Conservation (phyloP, 805 yeast species). For the Dipodascopsis uninucleata region DNA sequence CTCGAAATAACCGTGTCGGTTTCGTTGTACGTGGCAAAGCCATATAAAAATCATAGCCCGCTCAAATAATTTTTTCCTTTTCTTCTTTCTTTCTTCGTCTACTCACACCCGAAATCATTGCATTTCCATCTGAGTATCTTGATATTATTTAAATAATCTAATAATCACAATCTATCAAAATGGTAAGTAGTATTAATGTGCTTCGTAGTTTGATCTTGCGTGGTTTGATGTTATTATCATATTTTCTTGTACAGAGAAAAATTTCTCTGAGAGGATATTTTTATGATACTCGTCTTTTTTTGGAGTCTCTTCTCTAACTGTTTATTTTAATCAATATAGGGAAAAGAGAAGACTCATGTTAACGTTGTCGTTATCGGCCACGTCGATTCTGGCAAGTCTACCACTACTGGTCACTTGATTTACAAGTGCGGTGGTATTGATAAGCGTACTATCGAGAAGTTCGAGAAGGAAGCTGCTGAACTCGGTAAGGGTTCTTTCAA, state of each 20-base stretch:
- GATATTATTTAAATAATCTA: slow-evolving; percentile 3
- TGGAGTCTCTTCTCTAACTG: slow-evolving; percentile 3
- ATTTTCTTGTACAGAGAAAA: too few species aligned
- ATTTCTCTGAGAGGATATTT: not conserved
- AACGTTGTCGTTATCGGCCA: slow-evolving; percentile 99
- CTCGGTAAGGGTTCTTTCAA: slow-evolving; percentile 92
- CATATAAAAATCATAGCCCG: too few species aligned
- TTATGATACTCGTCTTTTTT: not conserved
- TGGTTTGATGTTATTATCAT: not conserved
- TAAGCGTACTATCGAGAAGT: slow-evolving; percentile 98
- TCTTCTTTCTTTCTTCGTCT: slow-evolving; percentile 37
- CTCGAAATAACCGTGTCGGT: too few species aligned
- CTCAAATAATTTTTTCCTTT: slow-evolving; percentile 18
- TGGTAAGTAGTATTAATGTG: slow-evolving; percentile 30
- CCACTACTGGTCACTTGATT: slow-evolving; percentile 99
- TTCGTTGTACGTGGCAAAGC: too few species aligned
- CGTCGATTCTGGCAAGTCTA: slow-evolving; percentile 99
- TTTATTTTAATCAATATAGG: slow-evolving; percentile 15
- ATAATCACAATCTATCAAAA: slow-evolving; percentile 23
- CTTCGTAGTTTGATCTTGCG: not conserved
- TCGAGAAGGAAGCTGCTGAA: slow-evolving; percentile 97
- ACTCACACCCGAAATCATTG: slow-evolving; percentile 43
- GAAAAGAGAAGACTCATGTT: slow-evolving; percentile 69
- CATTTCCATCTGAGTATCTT: slow-evolving; percentile 40
- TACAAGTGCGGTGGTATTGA: slow-evolving; percentile 98